Evolutionary conservation across 2,329 filamentous ascomycete species (phyloP).

Genomic region (Orbilia ellipsospora): DNA sequence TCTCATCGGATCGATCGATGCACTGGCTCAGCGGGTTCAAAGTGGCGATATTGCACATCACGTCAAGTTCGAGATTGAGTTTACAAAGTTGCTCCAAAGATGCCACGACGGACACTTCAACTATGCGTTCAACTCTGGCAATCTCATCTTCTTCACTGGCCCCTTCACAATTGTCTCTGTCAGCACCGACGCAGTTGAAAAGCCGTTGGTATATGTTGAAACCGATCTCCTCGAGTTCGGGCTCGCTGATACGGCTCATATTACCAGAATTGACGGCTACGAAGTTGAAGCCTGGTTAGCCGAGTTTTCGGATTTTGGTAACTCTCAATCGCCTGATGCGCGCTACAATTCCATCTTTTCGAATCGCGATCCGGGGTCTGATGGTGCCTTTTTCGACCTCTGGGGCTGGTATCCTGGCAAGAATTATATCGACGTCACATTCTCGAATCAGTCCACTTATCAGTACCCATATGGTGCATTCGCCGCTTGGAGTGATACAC

Average conservation of each 20-base stretch:
- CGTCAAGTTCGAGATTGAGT: constrained; percentile 34
- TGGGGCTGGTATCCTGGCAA: constrained; percentile 51
- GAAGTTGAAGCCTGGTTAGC: constrained; percentile 40
- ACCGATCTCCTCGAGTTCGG: constrained; percentile 21
- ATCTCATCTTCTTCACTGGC: constrained; percentile 25
- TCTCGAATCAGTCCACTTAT: constrained; percentile 33
- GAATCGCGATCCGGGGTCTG: constrained; percentile 43
- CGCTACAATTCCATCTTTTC: constrained; percentile 48
- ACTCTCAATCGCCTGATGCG: constrained; percentile 50
- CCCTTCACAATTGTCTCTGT: constrained; percentile 43
- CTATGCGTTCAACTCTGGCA: constrained; percentile 10
- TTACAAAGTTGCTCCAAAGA: constrained; percentile 36
- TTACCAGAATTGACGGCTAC: constrained; percentile 45
- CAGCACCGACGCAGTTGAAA: constrained; percentile 38
- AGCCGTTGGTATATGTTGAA: constrained; percentile 43
- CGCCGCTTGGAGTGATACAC: constrained; percentile 23
- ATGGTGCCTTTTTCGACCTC: constrained; percentile 31
- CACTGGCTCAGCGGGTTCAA: constrained; percentile 15
- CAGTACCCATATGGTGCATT: constrained; percentile 32
- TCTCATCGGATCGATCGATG: constrained; percentile 37
- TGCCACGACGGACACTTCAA: constrained; percentile 51
- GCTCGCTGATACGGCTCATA: constrained; percentile 1
- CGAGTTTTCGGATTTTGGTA: constrained; percentile 37
- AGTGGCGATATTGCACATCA: constrained; percentile 43
- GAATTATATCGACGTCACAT: constrained; percentile 42